Base-by-base conservation (phyloP, 805 yeast species). In the Saturnispora galanensis region DNA sequence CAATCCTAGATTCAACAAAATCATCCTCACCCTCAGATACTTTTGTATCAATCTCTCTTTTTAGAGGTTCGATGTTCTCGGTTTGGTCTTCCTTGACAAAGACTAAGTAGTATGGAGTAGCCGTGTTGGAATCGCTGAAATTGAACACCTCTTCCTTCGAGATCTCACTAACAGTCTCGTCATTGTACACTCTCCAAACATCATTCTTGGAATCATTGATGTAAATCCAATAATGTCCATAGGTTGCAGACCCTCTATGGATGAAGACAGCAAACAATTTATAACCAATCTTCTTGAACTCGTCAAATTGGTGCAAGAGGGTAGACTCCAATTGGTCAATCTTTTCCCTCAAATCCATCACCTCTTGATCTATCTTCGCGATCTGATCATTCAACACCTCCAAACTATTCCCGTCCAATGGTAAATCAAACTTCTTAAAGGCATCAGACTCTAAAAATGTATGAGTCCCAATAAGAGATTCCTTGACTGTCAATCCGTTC, bases 201-300 rank as follows among this genome's bases (percentile, higher is more conserved):
- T 75, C 72, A 15, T 71, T 69, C 50, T 72, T 72, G 3, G 79
- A 76, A 62, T 93, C 97, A 47, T 76, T 77, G 50, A 93, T 89
- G 59, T 90, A 93, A 13, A 90, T 76, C 97, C 97, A 93, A 62
- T 93, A 93, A 63, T 93, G 98, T 2, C 98, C 98, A 57, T 85
- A 90, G 42, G 87, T 80, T 0, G 96, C 97, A 56, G 88, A 94
- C 6, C 98, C 98, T 41, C 96, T 70, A 61, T 93, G 98, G 39
- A 93, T 87, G 58, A 93, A 93, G 6, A 90, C 80, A 0, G 97
- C 95, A 66, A 89, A 90, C 10, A 93, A 70, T 0, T 84, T 72
- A 62, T 90, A 93, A 0, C 89, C 95, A 28, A 81, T 71, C 40
- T 70, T 64, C 41, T 70, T 73, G 63, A 83, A 75, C 7, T 69